Evolutionary conservation across 2,329 filamentous ascomycete genomes (phyloP).

Genomic region (Sordariomycetes sp.): DNA sequence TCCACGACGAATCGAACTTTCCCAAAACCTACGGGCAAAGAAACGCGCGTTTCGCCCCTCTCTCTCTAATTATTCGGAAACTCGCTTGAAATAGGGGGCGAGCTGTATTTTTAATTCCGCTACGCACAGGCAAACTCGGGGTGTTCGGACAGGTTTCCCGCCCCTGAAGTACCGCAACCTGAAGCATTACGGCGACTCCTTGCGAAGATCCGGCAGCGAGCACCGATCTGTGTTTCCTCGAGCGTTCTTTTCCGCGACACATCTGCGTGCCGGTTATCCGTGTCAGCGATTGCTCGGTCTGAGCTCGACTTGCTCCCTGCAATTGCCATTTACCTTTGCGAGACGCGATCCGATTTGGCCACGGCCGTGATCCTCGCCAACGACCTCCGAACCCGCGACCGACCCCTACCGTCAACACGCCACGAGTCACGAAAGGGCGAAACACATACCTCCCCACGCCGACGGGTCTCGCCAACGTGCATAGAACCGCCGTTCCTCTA

Average conservation of each 20-base stretch:
- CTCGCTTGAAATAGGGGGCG: neutral
- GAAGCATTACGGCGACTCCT: neutral
- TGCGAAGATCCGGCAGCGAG: neutral
- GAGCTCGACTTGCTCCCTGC: neutral
- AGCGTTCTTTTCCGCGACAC: neutral
- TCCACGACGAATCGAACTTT: too few species aligned
- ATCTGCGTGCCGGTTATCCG: neutral
- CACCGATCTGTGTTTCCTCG: neutral
- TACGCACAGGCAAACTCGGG: neutral
- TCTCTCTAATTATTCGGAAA: neutral
- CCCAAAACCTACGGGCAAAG: too few species aligned
- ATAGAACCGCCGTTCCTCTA: neutral
- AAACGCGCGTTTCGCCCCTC: neutral
- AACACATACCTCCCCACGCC: neutral
- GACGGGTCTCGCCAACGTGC: neutral
- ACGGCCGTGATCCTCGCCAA: neutral
- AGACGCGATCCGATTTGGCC: too few species aligned
- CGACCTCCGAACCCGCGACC: neutral
- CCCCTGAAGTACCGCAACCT: neutral
- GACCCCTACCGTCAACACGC: neutral
- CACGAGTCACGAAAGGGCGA: neutral
- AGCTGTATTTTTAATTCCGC: neutral
- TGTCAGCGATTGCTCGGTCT: neutral
- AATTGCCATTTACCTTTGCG: neutral
- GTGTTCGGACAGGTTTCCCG: neutral